Evolutionary conservation across 371 early-diverging fungal genomes (phyloP), one percentile per base, ranked within the genome.

Genomic region (Dichotomocladium elegans): DNA sequence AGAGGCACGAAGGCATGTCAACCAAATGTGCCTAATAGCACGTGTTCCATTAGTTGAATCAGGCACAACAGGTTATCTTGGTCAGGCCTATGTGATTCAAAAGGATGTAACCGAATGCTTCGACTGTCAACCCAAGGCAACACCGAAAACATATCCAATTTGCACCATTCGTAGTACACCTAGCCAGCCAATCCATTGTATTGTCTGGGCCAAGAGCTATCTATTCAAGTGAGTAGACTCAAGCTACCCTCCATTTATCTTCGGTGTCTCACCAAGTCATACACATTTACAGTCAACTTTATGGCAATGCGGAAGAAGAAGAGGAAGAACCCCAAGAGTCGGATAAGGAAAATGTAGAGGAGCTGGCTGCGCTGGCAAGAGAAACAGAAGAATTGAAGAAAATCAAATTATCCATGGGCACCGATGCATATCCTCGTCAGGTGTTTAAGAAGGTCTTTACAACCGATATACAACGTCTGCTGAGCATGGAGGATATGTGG

Each of bases 141-240:
- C 89, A 51, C 92, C 86, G 27, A 92, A 83, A 41, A 89, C 94
- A 0, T 94, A 84, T 50, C 94, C 99, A 8, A 93, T 99, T 1
- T 99, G 99, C 66, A 99, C 99, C 3, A 98, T 99, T 58, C 85
- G 99, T 42, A 88, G 91, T 33, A 98, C 95, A 3, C 99, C 99
- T 0, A 89, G 85, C 40, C 85, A 85, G 24, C 98, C 99, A 10
- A 93, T 98, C 34, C 99, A 99, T 71, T 99, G 99, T 58, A 93
- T 99, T 48, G 97, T 96, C 21, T 99, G 99, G 99, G 95, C 98
- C 47, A 99, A 99, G 71, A 89, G 86, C 55, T 97, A 90, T 66
- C 74, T 98, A 41, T 92, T 90, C 63, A 76, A 62, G 85, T 83
- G 60, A 61, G 34, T 34, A n/a, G 24, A n/a, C n/a, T 4, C n/a